Conservation (phyloP, 106 monocot genomes). For the Dioscorea zingiberensis region DNA sequence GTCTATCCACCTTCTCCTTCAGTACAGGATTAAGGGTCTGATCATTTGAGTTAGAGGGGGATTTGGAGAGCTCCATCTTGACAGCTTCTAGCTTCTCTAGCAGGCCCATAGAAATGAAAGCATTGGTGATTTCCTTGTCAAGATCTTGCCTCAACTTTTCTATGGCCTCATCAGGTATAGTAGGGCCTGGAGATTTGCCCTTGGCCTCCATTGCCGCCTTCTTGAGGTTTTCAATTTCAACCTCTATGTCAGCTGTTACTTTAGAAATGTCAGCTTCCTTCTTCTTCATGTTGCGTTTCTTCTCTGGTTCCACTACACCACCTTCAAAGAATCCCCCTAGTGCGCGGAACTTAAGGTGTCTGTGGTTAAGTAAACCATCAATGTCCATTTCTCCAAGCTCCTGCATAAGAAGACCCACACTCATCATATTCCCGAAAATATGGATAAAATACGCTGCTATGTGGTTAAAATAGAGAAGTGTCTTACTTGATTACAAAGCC, state of each 20-base stretch:
- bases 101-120: slow-evolving; percentile 59
- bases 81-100: slow-evolving; percentile 60
- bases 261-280: slow-evolving; percentile 40
- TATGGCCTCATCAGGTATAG: slow-evolving; percentile 36
- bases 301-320: slow-evolving; percentile 43
- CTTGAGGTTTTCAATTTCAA: slow-evolving; percentile 52
- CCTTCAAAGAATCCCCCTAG: slow-evolving; percentile 60
- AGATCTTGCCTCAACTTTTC: slow-evolving; percentile 46
- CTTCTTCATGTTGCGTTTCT: slow-evolving; percentile 67
- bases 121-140: slow-evolving; percentile 58
- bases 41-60: slow-evolving; percentile 18
- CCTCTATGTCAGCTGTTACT: slow-evolving; percentile 38
- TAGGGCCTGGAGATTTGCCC: slow-evolving; percentile 6
- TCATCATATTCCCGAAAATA: neutral
- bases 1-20: slow-evolving; percentile 43
- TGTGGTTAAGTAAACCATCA: slow-evolving; percentile 39
- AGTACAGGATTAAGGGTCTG: slow-evolving; percentile 29
- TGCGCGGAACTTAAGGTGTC: slow-evolving; percentile 47
- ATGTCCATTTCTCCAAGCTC: slow-evolving; percentile 44
- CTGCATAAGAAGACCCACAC: slow-evolving; percentile 15
- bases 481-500: neutral
- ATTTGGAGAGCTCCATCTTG: slow-evolving; percentile 53
- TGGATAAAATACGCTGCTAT: neutral
- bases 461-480: neutral
- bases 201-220: slow-evolving; percentile 30